Percentiles rank a stretch among this genome's conserved stretches.
Conservation (phyloP, 352 stramenopile species). For the Pythium biforme region DNA sequence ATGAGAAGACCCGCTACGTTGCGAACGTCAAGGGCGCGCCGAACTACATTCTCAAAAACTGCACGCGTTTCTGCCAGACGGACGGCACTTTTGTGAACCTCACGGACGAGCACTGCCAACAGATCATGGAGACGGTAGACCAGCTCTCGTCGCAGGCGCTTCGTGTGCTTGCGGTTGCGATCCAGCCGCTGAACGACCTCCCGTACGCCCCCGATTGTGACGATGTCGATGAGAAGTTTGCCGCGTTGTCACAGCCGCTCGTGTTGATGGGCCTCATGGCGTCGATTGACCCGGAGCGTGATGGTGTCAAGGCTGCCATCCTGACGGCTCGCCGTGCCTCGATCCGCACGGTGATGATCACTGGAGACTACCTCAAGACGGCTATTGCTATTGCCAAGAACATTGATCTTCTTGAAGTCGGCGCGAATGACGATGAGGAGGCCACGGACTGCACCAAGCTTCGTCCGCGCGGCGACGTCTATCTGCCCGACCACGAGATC, state of each 20-base stretch:
- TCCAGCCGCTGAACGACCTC: slow-evolving; percentile 57
- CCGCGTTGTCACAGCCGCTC: slow-evolving; percentile 61
- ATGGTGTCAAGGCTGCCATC: slow-evolving; percentile 64
- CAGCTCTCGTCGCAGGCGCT: slow-evolving; percentile 72
- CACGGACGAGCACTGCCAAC: slow-evolving; percentile 38
- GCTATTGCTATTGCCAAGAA: slow-evolving; percentile 92
- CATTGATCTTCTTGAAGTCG: slow-evolving; percentile 89
- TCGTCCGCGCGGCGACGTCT: slow-evolving; percentile 46
- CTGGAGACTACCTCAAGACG: slow-evolving; percentile 94
- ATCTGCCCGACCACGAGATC: slow-evolving; percentile 72
- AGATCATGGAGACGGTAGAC: slow-evolving; percentile 62
- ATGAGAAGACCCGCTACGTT: slow-evolving; percentile 41
- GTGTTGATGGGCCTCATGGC: slow-evolving; percentile 93
- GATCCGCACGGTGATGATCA: slow-evolving; percentile 92
- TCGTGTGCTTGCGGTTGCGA: slow-evolving; percentile 89
- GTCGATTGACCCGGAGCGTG: slow-evolving; percentile 83
- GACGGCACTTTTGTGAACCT: slow-evolving; percentile 50
- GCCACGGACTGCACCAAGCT: slow-evolving; percentile 76
- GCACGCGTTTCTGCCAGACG: slow-evolving; percentile 50
- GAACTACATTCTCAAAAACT: slow-evolving; percentile 74
- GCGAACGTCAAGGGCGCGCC: slow-evolving; percentile 66
- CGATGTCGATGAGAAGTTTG: slow-evolving; percentile 73
- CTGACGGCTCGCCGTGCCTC: slow-evolving; percentile 39
- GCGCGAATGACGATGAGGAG: slow-evolving; percentile 51
- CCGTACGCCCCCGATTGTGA: slow-evolving; percentile 45